A percentile compares a stretch with the other conserved stretches of the same genome.
Evolutionary conservation across 2,329 filamentous ascomycete species (phyloP).

Genomic region (Colletotrichum zoysiae): DNA sequence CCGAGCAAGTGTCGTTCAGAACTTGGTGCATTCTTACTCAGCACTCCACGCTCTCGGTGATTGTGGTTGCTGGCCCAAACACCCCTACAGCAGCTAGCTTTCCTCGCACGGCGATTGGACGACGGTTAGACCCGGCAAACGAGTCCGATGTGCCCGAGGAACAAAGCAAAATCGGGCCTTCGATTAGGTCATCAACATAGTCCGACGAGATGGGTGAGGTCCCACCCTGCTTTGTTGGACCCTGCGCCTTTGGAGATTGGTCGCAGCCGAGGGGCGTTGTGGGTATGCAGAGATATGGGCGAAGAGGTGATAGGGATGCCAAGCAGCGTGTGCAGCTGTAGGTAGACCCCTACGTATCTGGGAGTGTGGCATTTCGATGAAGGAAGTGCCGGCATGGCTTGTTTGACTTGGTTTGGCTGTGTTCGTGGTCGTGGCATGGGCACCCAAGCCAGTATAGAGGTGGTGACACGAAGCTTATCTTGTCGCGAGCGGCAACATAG

Average conservation of each 20-base stretch:
- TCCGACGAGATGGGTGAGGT: background rate
- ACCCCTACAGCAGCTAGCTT: background rate
- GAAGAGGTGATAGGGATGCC: background rate
- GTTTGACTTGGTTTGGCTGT: slow-evolving; percentile 7
- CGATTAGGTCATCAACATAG: background rate
- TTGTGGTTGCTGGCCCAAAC: background rate
- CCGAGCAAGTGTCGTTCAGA: background rate
- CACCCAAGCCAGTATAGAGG: slow-evolving; percentile 13
- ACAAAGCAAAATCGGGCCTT: background rate
- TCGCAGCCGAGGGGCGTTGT: background rate
- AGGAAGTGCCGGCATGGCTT: slow-evolving; percentile 9
- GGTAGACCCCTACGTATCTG: background rate
- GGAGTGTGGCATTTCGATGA: slow-evolving; percentile 13
- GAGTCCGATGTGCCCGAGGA: background rate
- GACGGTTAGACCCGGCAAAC: background rate
- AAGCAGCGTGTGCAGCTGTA: background rate
- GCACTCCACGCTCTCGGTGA: background rate
- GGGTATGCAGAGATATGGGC: background rate
- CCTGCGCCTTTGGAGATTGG: background rate
- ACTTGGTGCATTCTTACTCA: slow-evolving; percentile 29
- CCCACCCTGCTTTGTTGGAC: background rate
- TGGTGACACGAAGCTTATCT: slow-evolving; percentile 28
- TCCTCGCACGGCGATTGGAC: background rate
- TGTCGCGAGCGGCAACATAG: slow-evolving; percentile 2
- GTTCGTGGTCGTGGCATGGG: slow-evolving; percentile 15